These are phyloP conservation scores for Agaricus subrufescens DNA, from an alignment of 768 basidiomycete species.

Conservation along the genomic window DNA sequence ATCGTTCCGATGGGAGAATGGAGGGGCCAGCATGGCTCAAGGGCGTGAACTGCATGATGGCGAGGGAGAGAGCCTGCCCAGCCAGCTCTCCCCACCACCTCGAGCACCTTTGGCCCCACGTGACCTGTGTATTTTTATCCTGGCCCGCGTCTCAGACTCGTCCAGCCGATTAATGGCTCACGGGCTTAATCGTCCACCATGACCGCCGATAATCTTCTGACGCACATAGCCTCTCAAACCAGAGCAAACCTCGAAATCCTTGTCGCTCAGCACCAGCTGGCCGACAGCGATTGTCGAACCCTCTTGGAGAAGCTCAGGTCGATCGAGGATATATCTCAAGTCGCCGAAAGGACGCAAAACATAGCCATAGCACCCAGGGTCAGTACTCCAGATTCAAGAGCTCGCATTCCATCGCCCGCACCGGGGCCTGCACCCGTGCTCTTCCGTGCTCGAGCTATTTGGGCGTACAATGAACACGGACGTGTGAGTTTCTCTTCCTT, in stretches of 20 bases:
- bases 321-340: not conserved
- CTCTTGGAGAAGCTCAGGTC: conserved; percentile 41
- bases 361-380: not conserved
- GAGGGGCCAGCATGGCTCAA: not conserved
- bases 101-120: not conserved
- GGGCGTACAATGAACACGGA: conserved; percentile 62
- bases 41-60: not conserved
- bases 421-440: conserved; percentile 17
- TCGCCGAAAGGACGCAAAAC: not conserved
- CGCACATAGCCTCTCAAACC: conserved; percentile 52
- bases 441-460: conserved; percentile 48
- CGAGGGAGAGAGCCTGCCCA: not conserved
- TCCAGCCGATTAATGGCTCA: not conserved
- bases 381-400: not conserved
- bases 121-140: not conserved
- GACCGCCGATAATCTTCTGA: conserved; percentile 20
- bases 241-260: conserved; percentile 53
- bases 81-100: not conserved
- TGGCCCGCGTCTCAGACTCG: not conserved
- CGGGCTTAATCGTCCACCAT: not conserved
- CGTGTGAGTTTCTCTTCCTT: conserved; percentile 28
- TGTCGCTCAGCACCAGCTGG: conserved; percentile 41
- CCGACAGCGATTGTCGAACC: conserved; percentile 36
- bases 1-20: conserved; percentile 24
- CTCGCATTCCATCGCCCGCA: conserved; percentile 2